Percentiles rank a stretch among this genome's conserved stretches.
These are phyloP conservation scores for Acanthochlamys bracteata DNA, from an alignment of 106 monocot species.

Conservation along the genomic window DNA sequence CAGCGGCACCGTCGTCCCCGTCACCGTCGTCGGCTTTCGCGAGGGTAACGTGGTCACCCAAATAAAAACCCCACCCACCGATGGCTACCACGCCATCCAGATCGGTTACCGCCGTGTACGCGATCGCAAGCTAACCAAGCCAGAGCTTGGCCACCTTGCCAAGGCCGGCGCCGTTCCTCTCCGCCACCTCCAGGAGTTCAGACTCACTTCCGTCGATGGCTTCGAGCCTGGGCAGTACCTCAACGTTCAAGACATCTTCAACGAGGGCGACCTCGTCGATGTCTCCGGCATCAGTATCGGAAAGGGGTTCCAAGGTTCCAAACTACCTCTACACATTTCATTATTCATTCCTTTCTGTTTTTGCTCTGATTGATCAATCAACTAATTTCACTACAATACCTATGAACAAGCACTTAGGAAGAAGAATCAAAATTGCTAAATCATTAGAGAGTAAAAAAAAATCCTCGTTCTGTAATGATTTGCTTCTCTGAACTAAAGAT, in stretches of 20 bases:
- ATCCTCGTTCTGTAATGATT: too few species aligned
- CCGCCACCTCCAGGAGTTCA: conserved; percentile 90
- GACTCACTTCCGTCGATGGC: conserved; percentile 53
- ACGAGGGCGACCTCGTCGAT: conserved; percentile 89
- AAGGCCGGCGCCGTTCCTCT: conserved; percentile 78
- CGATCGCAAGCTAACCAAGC: conserved; percentile 76
- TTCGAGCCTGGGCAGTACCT: conserved; percentile 79
- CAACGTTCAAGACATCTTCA: conserved; percentile 66
- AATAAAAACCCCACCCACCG: conserved; percentile 80
- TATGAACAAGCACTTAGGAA: too few species aligned
- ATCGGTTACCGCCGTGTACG: conserved; percentile 80
- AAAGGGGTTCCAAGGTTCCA: conserved; percentile 91
- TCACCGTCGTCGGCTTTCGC: conserved; percentile 90
- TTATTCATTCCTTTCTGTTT: background rate
- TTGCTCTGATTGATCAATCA: too few species aligned
- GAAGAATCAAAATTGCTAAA: too few species aligned
- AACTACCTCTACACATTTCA: background rate
- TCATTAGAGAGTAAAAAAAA: too few species aligned
- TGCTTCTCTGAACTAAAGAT: too few species aligned
- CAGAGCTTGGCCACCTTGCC: conserved; percentile 82
- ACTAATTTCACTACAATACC: too few species aligned
- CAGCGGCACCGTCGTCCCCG: conserved; percentile 71
- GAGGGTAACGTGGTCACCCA: conserved; percentile 98
- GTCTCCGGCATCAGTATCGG: conserved; percentile 81
- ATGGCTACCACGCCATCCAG: conserved; percentile 96